phyloP scores from a whole-genome alignment of 805 yeast species.

The Monosporozyma solicola region DNA sequence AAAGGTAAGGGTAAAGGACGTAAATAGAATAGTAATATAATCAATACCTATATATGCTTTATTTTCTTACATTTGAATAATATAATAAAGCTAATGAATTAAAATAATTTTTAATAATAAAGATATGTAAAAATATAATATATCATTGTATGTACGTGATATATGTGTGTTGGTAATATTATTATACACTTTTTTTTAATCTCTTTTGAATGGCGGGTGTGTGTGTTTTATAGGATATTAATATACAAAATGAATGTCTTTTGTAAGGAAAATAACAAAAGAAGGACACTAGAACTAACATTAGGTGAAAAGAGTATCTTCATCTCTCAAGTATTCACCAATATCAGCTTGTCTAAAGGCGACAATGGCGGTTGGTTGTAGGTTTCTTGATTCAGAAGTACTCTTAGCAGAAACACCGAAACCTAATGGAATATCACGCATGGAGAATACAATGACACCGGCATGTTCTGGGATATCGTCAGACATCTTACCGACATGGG shows the following conservation, averaged over 20 bases:
- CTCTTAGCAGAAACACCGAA: constrained; percentile 93
- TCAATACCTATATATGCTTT: neutral
- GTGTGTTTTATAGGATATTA: neutral
- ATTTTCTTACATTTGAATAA: neutral
- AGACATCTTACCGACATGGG: constrained; percentile 93
- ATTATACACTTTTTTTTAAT: neutral
- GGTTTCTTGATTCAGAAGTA: constrained; percentile 74
- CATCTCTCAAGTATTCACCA: constrained; percentile 96
- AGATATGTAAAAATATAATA: neutral
- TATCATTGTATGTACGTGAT: neutral
- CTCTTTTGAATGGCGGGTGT: neutral
- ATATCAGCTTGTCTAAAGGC: constrained; percentile 96
- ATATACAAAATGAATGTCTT: neutral
- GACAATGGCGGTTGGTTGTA: constrained; percentile 90
- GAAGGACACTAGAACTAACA: neutral
- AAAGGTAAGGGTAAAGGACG: constrained; percentile 14
- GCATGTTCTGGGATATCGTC: constrained; percentile 98
- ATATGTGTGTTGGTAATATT: neutral
- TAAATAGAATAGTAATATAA: neutral
- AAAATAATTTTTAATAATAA: constrained; percentile 1
- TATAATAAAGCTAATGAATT: neutral
- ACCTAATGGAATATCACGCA: constrained; percentile 89
- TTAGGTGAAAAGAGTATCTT: constrained; percentile 86
- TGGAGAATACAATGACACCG: constrained; percentile 84
- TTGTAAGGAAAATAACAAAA: no score